A percentile compares a stretch with the other conserved stretches of the same genome.
Conservation (phyloP, 345 rosid genomes). For the Erodium maritimum region DNA sequence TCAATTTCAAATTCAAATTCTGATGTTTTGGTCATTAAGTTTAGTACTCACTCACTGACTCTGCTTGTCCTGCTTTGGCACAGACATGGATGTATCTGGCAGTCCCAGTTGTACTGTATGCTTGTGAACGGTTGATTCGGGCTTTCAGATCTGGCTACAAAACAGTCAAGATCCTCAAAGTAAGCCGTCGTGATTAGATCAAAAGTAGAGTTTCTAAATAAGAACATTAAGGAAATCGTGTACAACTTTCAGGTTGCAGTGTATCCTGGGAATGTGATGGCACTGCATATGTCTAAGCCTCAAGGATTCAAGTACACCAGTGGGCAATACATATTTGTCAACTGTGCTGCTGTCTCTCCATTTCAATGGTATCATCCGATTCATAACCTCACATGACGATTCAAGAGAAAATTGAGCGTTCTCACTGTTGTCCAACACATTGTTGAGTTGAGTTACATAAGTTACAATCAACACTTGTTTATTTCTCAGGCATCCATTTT, state of each 20-base stretch:
- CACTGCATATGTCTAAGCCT: slow-evolving; percentile 79
- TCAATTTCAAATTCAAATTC: too few relatives aligned
- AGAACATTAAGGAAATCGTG: too few relatives aligned
- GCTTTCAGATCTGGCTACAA: slow-evolving; percentile 71
- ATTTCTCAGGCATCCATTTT: slow-evolving; percentile 52
- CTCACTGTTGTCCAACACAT: too few relatives aligned
- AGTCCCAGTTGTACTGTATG: slow-evolving; percentile 54
- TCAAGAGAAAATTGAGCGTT: too few relatives aligned
- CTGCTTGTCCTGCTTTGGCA: background rate
- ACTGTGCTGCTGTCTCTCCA: slow-evolving; percentile 74
- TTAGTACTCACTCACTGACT: too few relatives aligned
- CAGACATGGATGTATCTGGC: slow-evolving; percentile 94
- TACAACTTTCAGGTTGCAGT: too few relatives aligned
- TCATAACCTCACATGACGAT: background rate
- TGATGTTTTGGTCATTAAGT: too few relatives aligned
- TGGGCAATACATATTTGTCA: slow-evolving; percentile 89
- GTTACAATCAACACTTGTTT: too few relatives aligned
- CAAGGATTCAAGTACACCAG: slow-evolving; percentile 78
- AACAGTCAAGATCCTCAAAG: slow-evolving; percentile 75
- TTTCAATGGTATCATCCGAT: slow-evolving; percentile 44
- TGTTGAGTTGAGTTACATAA: too few relatives aligned
- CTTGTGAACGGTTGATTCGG: slow-evolving; percentile 51
- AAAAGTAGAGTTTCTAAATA: slow-evolving; percentile 15
- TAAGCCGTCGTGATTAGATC: slow-evolving; percentile 72
- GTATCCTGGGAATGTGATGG: slow-evolving; percentile 70